These are phyloP conservation scores for Metarhizium guizhouense DNA, from an alignment of 2,329 filamentous ascomycete genomes.

Conservation along the genomic window DNA sequence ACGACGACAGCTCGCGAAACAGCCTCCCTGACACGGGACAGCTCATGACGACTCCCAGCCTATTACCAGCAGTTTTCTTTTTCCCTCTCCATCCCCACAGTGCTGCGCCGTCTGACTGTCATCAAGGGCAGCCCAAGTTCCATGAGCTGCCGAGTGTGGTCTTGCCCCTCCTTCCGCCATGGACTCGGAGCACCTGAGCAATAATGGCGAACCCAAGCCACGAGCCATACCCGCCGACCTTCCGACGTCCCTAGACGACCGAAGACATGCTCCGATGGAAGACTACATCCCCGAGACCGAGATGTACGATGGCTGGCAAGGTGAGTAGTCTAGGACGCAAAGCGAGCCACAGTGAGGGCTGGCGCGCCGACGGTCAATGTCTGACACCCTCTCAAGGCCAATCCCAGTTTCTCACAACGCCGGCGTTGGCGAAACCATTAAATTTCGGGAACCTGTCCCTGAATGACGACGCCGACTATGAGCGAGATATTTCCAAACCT, in stretches of 20 bases:
- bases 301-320: constrained; percentile 99
- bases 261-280: constrained; percentile 57
- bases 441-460: constrained; percentile 75
- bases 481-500: constrained; percentile 45
- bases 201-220: constrained; percentile 32
- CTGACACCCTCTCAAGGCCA: constrained; percentile 53
- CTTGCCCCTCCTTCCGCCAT: constrained; percentile 38
- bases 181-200: constrained; percentile 46
- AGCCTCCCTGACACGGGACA: neutral
- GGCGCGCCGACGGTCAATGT: neutral
- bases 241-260: constrained; percentile 85
- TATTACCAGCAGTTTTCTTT: neutral
- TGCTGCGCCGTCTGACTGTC: neutral
- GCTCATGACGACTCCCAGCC: neutral
- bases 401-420: constrained; percentile 87
- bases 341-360: neutral
- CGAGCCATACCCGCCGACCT: constrained; percentile 69
- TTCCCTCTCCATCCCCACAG: neutral
- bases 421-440: constrained; percentile 73
- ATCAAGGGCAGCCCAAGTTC: constrained; percentile 10
- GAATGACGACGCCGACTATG: constrained; percentile 64
- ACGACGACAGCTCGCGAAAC: neutral
- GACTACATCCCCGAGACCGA: constrained; percentile 71
- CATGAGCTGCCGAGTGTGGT: constrained; percentile 25
- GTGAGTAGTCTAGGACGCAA: constrained; percentile 30